These are phyloP conservation scores for Anthracocystis walkeri DNA, from an alignment of 1,284 basidiomycete species.

Conservation along the genomic window DNA sequence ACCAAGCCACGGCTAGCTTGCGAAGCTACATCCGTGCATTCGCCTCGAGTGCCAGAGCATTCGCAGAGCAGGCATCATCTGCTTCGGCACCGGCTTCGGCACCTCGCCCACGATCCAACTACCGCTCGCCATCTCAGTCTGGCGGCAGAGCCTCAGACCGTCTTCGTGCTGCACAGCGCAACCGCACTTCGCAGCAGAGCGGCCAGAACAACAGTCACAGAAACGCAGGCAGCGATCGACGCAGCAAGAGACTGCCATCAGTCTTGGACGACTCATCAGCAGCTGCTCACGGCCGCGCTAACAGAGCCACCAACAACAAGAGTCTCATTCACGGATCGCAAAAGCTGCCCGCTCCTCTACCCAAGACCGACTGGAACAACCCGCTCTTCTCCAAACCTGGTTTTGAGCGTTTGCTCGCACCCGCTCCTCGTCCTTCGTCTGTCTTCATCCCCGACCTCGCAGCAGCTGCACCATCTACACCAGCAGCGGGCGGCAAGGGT, in stretches of 20 bases:
- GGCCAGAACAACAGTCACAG: conserved; percentile 15
- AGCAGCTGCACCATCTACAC: conserved; percentile 17
- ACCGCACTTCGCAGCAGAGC: neutral
- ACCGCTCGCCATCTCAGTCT: conserved; percentile 14
- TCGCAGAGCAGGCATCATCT: conserved; percentile 19
- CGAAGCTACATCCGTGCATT: conserved; percentile 14
- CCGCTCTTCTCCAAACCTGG: conserved; percentile 35
- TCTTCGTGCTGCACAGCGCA: conserved; percentile 18
- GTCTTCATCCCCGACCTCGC: conserved; percentile 28
- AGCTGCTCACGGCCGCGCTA: conserved; percentile 5
- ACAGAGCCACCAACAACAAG: conserved; percentile 9
- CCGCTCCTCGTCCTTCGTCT: conserved; percentile 22
- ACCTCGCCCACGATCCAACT: conserved; percentile 24
- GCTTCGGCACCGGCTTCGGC: conserved; percentile 5
- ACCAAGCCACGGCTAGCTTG: neutral
- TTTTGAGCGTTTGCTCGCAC: conserved; percentile 26
- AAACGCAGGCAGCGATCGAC: conserved; percentile 26
- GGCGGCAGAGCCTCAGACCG: conserved; percentile 17
- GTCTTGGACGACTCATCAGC: conserved; percentile 30
- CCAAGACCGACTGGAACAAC: conserved; percentile 44
- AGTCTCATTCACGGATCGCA: neutral
- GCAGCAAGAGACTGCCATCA: conserved; percentile 35
- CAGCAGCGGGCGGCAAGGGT: conserved; percentile 29
- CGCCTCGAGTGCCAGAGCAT: conserved; percentile 14
- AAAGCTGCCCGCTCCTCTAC: conserved; percentile 25